These are phyloP conservation scores for Solanum gandarillasii DNA, from an alignment of 257 asterid genomes.

Conservation along the genomic window DNA sequence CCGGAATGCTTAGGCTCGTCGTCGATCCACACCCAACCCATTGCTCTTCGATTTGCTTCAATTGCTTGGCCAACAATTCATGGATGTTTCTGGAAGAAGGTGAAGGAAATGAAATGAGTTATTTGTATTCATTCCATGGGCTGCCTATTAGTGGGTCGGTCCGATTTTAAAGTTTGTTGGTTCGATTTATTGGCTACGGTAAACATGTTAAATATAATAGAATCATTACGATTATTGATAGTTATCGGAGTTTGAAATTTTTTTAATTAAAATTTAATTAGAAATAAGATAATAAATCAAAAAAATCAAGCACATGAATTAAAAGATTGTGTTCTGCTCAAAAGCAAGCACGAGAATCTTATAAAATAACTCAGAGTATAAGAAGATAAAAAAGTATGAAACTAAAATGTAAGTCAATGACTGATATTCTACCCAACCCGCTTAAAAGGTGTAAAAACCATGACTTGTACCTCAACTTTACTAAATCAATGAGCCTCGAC, in stretches of 20 bases:
- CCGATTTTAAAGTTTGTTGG: not conserved
- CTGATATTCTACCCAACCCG: too few species aligned
- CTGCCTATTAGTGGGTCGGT: not conserved
- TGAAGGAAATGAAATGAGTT: not conserved
- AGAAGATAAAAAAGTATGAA: not conserved
- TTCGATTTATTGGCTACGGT: too few species aligned
- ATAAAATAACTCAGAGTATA: not conserved
- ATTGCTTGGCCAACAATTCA: not conserved
- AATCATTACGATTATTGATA: too few species aligned
- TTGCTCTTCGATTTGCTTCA: slow-evolving; percentile 2
- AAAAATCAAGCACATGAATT: not conserved
- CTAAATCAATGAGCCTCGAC: not conserved
- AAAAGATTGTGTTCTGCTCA: not conserved
- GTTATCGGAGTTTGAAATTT: too few species aligned
- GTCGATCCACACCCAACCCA: slow-evolving; percentile 64
- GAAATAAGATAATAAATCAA: too few species aligned
- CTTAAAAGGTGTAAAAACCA: not conserved
- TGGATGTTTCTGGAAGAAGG: not conserved
- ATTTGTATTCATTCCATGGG: not conserved
- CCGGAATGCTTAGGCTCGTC: slow-evolving; percentile 11
- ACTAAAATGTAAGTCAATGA: not conserved
- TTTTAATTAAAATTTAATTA: too few species aligned
- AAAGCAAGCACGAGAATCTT: not conserved
- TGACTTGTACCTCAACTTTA: too few species aligned
- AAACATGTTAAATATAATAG: not conserved